phyloP scores from a whole-genome alignment of 257 asterid genomes.

The Phtheirospermum japonicum region DNA sequence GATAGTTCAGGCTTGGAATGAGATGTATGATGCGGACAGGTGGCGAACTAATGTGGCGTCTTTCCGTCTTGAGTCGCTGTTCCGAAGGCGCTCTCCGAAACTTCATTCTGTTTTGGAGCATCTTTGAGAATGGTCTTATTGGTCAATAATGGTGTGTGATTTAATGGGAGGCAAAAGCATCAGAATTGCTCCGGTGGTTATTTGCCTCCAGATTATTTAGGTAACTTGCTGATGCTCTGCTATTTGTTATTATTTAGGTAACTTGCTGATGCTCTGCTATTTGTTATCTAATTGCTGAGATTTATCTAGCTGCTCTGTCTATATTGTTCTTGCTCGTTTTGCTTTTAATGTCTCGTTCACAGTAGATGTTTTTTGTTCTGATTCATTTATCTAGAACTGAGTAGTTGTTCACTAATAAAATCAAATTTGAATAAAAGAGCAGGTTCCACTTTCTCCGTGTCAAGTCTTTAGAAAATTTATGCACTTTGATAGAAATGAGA shows the following conservation, averaged over 20 bases:
- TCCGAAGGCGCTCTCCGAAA: conserved; percentile 71
- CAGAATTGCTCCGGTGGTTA: conserved; percentile 16
- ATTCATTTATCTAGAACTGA: too few relatives aligned
- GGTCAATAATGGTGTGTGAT: conserved; percentile 20
- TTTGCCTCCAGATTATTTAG: conserved; percentile 27
- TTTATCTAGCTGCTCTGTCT: conserved; percentile 13
- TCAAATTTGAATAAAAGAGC: too few relatives aligned
- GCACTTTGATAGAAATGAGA: not conserved
- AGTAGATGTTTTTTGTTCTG: too few relatives aligned
- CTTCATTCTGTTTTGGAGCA: conserved; percentile 75
- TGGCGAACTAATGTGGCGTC: conserved; percentile 75
- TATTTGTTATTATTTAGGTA: too few relatives aligned
- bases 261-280: too few relatives aligned
- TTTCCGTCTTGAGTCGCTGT: conserved; percentile 71
- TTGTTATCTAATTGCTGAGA: not conserved
- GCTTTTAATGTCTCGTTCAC: conserved; percentile 1
- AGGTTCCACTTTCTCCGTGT: too few relatives aligned
- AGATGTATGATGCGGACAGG: conserved; percentile 83
- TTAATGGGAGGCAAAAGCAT: conserved; percentile 24
- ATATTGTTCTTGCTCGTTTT: not conserved
- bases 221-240: conserved; percentile 22
- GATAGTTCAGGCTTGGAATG: conserved; percentile 98
- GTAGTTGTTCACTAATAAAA: too few relatives aligned
- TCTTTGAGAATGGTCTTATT: conserved; percentile 34
- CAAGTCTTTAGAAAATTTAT: not conserved